Base-by-base conservation (phyloP, 148 eudicot genomes). In the Rhododendron mucronatum region DNA sequence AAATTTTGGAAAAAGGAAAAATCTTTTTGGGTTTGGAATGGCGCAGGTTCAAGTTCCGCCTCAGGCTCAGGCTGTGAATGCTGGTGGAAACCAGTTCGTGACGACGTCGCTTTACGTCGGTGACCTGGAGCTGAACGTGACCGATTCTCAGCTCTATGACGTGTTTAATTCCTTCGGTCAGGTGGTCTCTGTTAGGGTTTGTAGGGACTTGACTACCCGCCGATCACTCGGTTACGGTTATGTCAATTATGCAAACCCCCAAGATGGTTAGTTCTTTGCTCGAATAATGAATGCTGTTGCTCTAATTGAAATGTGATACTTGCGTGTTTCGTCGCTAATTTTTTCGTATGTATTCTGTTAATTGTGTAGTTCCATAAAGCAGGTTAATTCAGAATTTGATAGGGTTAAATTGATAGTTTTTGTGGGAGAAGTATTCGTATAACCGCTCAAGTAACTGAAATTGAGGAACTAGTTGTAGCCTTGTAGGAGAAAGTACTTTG, bases 201-300 rank as follows among this genome's bases (percentile, higher is more conserved):
- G 98, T 55, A 87, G 98, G 59, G 97, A 96, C 85, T 53, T 86
- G 45, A 47, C 88, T 65, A 92, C 92, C 18, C 88, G 88, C 2
- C 88, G 92, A 1, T 93, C 96, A 11, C 97, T 95, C 63, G 94
- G 95, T 8, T 95, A 94, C 82, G 97, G 96, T 4, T 95, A 94
- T 83, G 97, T 95, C 86, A 95, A 93, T 82, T 95, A 74, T 82
- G 88, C 67, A 13, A 87, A 57, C 85, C 94, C 93, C 1, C 94
- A 88, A 47, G 93, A 91, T 89, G 98, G 98, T 85, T 85, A 77
- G 82, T 78, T 77, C 18, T n/a, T 47, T 50, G 35, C 18, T 37
- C 53, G 59, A 65, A 0, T 57, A 7, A 73, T 53, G 4, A 67
- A 44, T 84, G 44, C 1, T 3, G 44, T 73, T 78, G 5, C 47